Conservation (phyloP, 352 stramenopile genomes). For the Nothophytophthora sp. region DNA sequence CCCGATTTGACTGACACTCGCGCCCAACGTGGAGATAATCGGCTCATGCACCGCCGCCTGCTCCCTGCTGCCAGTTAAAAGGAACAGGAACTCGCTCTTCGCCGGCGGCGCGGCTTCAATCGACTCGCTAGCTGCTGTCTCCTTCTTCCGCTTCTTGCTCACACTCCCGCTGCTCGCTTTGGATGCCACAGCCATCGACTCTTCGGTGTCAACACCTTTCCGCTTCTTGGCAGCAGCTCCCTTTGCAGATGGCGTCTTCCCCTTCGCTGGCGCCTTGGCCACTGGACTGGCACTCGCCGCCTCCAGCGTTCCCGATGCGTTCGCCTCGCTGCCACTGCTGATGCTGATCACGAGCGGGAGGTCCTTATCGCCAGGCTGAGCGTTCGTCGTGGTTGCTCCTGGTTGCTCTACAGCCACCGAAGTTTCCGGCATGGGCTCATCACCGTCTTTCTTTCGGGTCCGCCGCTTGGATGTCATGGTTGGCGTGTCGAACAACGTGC, state of each 20-base stretch:
- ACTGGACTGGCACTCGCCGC: background rate
- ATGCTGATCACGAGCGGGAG: conserved; percentile 17
- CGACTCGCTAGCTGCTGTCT: conserved; percentile 12
- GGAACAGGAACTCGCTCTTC: conserved; percentile 43
- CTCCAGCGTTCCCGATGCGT: conserved; percentile 12
- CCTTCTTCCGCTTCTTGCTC: conserved; percentile 38
- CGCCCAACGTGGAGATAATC: conserved; percentile 69
- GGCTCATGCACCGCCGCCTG: conserved; percentile 75
- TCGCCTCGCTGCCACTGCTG: conserved; percentile 24
- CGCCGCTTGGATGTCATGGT: conserved; percentile 31
- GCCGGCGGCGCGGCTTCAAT: conserved; percentile 3
- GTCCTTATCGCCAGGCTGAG: conserved; percentile 17
- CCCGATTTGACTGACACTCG: conserved; percentile 59
- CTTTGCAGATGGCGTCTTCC: conserved; percentile 16
- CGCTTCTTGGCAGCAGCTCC: conserved; percentile 29
- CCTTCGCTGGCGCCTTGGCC: conserved; percentile 17
- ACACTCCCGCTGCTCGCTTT: conserved; percentile 11
- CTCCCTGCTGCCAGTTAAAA: conserved; percentile 77
- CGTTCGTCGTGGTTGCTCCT: conserved; percentile 11
- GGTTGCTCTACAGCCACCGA: conserved; percentile 15
- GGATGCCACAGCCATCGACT: conserved; percentile 1
- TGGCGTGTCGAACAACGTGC: conserved; percentile 63
- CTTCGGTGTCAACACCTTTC: conserved; percentile 17
- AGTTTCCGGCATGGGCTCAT: conserved; percentile 7
- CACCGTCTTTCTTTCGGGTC: conserved; percentile 12